These are phyloP conservation scores for Takashimella tepidaria DNA, from an alignment of 1,284 basidiomycete species.

Conservation along the genomic window DNA sequence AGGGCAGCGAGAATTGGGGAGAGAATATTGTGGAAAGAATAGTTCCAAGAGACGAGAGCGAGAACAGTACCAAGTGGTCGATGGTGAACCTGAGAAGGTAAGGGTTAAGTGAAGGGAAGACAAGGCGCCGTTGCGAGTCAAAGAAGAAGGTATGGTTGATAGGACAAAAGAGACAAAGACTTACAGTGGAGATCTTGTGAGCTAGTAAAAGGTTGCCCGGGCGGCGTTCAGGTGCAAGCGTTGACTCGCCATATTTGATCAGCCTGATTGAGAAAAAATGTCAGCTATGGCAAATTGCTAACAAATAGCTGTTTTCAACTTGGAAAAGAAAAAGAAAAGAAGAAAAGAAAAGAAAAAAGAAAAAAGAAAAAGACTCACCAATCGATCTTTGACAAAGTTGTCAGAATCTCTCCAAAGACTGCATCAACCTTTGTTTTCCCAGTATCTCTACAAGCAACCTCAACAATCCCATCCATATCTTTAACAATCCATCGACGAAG, in stretches of 20 bases:
- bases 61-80: slow-evolving; percentile 91
- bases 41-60: slow-evolving; percentile 80
- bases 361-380: slow-evolving; percentile 22
- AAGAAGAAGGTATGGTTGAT: neutral
- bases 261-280: slow-evolving; percentile 56
- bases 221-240: slow-evolving; percentile 64
- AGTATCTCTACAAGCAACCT: slow-evolving; percentile 88
- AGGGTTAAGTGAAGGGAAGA: neutral
- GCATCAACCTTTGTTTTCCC: slow-evolving; percentile 95
- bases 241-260: slow-evolving; percentile 70
- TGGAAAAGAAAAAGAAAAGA: too few species aligned
- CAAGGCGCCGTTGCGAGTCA: neutral
- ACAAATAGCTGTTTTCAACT: too few species aligned
- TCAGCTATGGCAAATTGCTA: too few species aligned
- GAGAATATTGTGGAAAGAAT: slow-evolving; percentile 80
- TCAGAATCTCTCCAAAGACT: slow-evolving; percentile 80
- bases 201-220: slow-evolving; percentile 68
- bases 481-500: slow-evolving; percentile 84
- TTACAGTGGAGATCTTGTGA: slow-evolving; percentile 65
- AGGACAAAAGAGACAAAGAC: slow-evolving; percentile 1
- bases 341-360: too few species aligned
- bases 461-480: slow-evolving; percentile 67
- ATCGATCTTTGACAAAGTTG: slow-evolving; percentile 81
- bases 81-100: slow-evolving; percentile 63
- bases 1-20: slow-evolving; percentile 86